Evolutionary conservation across 345 rosid species (phyloP).

Genomic region (Moringa oleifera): DNA sequence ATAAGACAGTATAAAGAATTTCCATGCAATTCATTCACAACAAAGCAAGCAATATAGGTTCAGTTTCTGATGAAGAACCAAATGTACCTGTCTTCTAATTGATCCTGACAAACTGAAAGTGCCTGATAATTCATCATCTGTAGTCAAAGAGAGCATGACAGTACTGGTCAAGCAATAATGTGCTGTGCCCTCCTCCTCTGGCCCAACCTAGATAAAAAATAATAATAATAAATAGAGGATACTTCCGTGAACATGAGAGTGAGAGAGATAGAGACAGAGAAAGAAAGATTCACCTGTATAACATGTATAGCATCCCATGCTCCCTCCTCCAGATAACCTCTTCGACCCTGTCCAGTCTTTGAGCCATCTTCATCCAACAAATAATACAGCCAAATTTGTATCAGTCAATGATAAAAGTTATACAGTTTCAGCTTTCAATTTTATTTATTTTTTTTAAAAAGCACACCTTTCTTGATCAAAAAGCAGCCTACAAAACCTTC

Average conservation of each 20-base stretch:
- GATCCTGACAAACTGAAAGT: conserved; percentile 92
- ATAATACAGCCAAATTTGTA: conserved; percentile 13
- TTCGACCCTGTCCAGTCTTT: conserved; percentile 83
- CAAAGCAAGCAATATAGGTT: neutral
- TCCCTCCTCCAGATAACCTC: conserved; percentile 94
- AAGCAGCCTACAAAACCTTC: conserved; percentile 93
- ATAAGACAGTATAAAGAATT: too few relatives aligned
- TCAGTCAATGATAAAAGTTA: conserved; percentile 11
- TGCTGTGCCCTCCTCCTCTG: conserved; percentile 74
- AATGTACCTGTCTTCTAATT: conserved; percentile 91
- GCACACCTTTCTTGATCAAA: conserved; percentile 88
- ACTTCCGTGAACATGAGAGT: conserved; percentile 3
- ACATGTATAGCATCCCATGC: conserved; percentile 99
- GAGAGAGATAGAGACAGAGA: neutral
- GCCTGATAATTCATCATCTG: conserved; percentile 68
- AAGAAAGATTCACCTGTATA: conserved; percentile 49
- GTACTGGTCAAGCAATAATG: conserved; percentile 95
- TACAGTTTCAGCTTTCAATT: neutral
- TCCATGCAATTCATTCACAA: too few relatives aligned
- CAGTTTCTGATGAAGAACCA: neutral
- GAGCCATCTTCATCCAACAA: conserved; percentile 65
- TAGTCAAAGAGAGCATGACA: conserved; percentile 90
- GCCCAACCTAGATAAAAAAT: conserved; percentile 61
- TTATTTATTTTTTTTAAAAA: too few relatives aligned
- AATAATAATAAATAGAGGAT: neutral